Evolutionary conservation across 306 rosid species (phyloP).

Genomic region (Alnus rubra): DNA sequence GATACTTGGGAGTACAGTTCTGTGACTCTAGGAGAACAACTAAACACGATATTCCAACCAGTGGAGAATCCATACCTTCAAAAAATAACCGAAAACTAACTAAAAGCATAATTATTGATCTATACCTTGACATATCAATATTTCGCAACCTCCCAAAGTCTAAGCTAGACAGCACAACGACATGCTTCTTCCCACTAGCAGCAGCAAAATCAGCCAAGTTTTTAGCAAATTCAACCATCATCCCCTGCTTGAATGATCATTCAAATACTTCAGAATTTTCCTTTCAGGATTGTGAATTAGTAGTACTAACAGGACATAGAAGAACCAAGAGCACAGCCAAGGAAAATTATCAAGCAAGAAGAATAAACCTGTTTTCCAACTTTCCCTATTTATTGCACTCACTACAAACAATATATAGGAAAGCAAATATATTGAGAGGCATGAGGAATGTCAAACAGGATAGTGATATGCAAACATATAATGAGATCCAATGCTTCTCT

Average conservation of each 20-base stretch:
- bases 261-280: conserved; percentile 21
- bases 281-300: conserved; percentile 8
- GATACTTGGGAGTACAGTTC: too few relatives aligned
- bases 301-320: conserved; percentile 13
- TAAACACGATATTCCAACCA: not conserved
- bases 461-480: not conserved
- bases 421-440: not conserved
- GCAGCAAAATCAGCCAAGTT: conserved; percentile 69
- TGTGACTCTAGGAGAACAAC: too few relatives aligned
- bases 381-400: not conserved
- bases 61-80: conserved; percentile 4
- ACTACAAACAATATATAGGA: not conserved
- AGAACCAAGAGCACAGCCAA: not conserved
- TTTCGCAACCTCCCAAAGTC: conserved; percentile 90
- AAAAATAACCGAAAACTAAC: not conserved
- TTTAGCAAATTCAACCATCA: conserved; percentile 74
- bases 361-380: not conserved
- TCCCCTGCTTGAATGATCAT: conserved; percentile 55
- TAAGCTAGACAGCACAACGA: conserved; percentile 79
- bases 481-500: not conserved
- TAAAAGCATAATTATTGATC: conserved; percentile 12
- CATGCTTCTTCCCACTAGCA: conserved; percentile 68
- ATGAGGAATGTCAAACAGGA: not conserved
- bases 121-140: conserved; percentile 81
- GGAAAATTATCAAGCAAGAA: conserved; percentile 14